Evolutionary conservation across 1,284 basidiomycete genomes (phyloP).

Genomic region (Termitomyces sp.): DNA sequence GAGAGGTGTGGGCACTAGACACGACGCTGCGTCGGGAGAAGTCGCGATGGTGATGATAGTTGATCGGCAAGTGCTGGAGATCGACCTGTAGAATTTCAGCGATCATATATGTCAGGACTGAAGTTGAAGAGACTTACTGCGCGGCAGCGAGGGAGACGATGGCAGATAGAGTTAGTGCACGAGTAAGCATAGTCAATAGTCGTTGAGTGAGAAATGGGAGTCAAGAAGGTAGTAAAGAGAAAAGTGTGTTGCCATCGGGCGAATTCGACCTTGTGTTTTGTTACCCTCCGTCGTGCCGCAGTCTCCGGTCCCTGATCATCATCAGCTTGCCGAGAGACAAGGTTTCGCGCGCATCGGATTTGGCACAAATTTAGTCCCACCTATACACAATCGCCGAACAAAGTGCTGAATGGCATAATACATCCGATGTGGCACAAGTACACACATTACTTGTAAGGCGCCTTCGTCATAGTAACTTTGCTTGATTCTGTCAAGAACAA

Average conservation of each 20-base stretch:
- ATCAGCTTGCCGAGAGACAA: not conserved
- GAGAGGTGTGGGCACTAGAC: slow-evolving; percentile 13
- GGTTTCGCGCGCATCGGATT: not conserved
- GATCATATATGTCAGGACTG: not conserved
- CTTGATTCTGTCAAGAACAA: not conserved
- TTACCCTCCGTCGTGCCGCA: too few species aligned
- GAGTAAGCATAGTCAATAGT: slow-evolving; percentile 1
- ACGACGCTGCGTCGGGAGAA: slow-evolving; percentile 10
- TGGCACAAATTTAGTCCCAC: too few species aligned
- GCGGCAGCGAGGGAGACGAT: slow-evolving; percentile 12
- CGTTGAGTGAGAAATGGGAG: not conserved
- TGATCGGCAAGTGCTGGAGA: slow-evolving; percentile 13
- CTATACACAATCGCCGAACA: too few species aligned
- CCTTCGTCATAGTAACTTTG: too few species aligned
- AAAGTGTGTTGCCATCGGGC: too few species aligned
- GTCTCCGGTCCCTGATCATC: too few species aligned
- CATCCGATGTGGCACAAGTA: too few species aligned
- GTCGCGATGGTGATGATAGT: slow-evolving; percentile 13
- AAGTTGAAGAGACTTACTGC: slow-evolving; percentile 7
- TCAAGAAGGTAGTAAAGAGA: not conserved
- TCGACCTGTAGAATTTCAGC: slow-evolving; percentile 1
- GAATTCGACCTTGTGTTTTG: too few species aligned
- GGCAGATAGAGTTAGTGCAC: slow-evolving; percentile 10
- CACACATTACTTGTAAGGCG: too few species aligned
- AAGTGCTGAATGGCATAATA: too few species aligned